Conservation (phyloP, 192 early-diverging fungal genomes). For the Coemansia sp. region DNA sequence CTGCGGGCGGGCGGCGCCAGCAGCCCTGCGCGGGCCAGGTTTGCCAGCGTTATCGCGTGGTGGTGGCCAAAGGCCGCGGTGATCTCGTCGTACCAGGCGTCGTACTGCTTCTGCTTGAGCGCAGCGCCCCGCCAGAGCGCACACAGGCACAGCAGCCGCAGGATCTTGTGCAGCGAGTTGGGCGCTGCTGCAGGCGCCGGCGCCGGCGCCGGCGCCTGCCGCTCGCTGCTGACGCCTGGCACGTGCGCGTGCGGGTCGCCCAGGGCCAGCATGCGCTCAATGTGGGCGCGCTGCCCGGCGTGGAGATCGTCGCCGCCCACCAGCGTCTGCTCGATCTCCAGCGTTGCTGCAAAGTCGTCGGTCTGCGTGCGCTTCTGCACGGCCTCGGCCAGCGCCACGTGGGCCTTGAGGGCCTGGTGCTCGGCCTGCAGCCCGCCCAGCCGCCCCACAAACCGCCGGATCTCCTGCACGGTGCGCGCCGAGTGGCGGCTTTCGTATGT, state of each 20-base stretch:
- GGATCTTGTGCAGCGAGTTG: conserved; percentile 56
- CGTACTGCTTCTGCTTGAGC: conserved; percentile 79
- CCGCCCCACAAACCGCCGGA: conserved; percentile 90
- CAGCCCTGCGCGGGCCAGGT: conserved; percentile 68
- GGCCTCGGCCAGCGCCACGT: conserved; percentile 68
- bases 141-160: conserved; percentile 83
- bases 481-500: conserved; percentile 87
- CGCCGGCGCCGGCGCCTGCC: conserved; percentile 4
- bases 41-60: conserved; percentile 83
- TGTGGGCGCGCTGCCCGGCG: conserved; percentile 32
- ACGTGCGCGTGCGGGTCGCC: conserved; percentile 74
- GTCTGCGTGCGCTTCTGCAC: conserved; percentile 76
- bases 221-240: conserved; percentile 29
- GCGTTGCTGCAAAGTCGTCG: conserved; percentile 73
- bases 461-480: conserved; percentile 85
- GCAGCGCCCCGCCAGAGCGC: conserved; percentile 73
- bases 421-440: conserved; percentile 79
- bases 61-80: conserved; percentile 89
- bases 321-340: conserved; percentile 84
- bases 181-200: conserved; percentile 19
- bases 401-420: conserved; percentile 70
- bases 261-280: conserved; percentile 86
- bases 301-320: conserved; percentile 24
- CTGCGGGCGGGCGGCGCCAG: conserved; percentile 22
- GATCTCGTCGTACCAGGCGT: conserved; percentile 80